Conservation (phyloP, 2,329 filamentous ascomycete species). For the Claviceps sp. region DNA sequence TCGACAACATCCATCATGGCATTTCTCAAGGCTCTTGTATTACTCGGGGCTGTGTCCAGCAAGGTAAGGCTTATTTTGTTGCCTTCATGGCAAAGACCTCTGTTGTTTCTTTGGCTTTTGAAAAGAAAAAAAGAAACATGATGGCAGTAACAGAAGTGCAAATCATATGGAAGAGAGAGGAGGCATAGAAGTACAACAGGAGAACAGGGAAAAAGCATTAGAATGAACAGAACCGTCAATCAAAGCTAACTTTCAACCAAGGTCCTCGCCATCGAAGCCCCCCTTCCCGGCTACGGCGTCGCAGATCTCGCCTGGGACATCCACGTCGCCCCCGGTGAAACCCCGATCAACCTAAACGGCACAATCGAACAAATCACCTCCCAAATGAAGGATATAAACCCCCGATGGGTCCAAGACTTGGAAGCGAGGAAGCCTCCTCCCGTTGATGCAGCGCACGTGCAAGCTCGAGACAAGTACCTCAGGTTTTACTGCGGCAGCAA, state of each 20-base stretch:
- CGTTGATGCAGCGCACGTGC: neutral
- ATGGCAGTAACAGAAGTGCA: too few relatives aligned
- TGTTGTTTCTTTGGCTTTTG: too few relatives aligned
- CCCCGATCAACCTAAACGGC: neutral
- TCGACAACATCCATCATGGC: neutral
- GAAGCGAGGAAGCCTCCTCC: neutral
- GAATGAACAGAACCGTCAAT: too few relatives aligned
- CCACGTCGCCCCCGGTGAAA: neutral
- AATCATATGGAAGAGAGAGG: too few relatives aligned
- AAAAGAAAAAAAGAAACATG: too few relatives aligned
- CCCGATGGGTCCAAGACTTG: neutral
- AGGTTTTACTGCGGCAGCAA: neutral
- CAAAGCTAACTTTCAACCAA: neutral
- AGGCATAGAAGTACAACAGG: too few relatives aligned
- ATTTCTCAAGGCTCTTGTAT: neutral
- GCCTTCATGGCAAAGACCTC: neutral
- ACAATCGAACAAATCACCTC: neutral
- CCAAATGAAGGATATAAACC: neutral
- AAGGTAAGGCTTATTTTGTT: neutral
- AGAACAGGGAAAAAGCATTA: too few relatives aligned
- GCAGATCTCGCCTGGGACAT: neutral
- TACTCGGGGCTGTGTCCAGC: neutral
- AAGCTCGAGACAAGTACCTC: neutral
- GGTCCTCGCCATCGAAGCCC: neutral
- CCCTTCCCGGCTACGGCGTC: neutral